phyloP scores from a whole-genome alignment of 768 basidiomycete genomes.

The Calocybe cyanea region DNA sequence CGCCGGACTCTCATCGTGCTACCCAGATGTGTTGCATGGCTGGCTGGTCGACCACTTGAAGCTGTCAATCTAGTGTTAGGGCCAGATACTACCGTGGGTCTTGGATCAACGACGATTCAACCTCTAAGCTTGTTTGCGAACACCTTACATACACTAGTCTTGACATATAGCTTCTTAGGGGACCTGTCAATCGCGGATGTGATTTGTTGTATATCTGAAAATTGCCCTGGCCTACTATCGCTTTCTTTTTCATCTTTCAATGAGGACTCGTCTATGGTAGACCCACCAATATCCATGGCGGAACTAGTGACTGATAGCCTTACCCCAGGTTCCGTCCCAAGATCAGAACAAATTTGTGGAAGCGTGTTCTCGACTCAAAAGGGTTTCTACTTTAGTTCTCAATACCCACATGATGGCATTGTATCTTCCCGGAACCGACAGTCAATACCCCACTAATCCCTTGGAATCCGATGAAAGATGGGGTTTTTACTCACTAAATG shows the following conservation, averaged over 20 bases:
- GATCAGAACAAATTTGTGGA: not conserved
- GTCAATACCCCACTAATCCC: not conserved
- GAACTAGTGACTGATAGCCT: too few relatives aligned
- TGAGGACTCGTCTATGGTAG: too few relatives aligned
- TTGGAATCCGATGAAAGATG: not conserved
- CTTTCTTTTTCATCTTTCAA: too few relatives aligned
- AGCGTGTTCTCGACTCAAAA: not conserved
- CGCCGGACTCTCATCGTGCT: not conserved
- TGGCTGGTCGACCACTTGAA: not conserved
- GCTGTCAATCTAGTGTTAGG: not conserved
- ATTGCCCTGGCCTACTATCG: too few relatives aligned
- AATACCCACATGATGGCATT: conserved; percentile 1
- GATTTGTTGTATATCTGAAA: too few relatives aligned
- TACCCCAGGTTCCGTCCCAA: not conserved
- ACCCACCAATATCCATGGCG: too few relatives aligned
- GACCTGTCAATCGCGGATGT: too few relatives aligned
- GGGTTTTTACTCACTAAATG: not conserved
- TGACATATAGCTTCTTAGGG: too few relatives aligned
- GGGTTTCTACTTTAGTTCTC: not conserved
- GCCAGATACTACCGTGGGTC: not conserved
- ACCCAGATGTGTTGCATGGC: not conserved
- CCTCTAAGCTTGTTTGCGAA: not conserved
- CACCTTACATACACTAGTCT: not conserved
- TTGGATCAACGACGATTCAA: not conserved
- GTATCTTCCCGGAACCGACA: not conserved